phyloP scores from a whole-genome alignment of 2,329 filamentous ascomycete species.

The Orbilia blumenaviensis region DNA sequence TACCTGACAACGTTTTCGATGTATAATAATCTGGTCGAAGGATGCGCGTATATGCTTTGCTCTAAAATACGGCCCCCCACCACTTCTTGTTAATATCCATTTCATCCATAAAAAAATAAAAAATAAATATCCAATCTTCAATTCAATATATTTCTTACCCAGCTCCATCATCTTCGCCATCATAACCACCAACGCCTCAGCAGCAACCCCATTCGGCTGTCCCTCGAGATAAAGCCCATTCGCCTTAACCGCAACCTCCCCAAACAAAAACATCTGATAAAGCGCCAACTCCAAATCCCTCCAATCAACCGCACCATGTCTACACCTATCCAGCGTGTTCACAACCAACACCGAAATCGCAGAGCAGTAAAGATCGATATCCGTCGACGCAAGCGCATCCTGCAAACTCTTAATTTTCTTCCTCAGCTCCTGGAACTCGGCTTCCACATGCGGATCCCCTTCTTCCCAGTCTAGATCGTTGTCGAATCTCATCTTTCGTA shows the following conservation, averaged over 20 bases:
- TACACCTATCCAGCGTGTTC: slow-evolving; percentile 82
- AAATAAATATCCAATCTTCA: too few relatives aligned
- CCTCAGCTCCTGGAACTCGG: slow-evolving; percentile 93
- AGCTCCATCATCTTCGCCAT: slow-evolving; percentile 96
- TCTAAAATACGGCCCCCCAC: slow-evolving; percentile 66
- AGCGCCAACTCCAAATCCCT: slow-evolving; percentile 91
- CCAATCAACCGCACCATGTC: slow-evolving; percentile 85
- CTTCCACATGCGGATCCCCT: slow-evolving; percentile 93
- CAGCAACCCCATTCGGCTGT: slow-evolving; percentile 78
- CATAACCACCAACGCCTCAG: slow-evolving; percentile 85
- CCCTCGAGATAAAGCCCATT: slow-evolving; percentile 87
- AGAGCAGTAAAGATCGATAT: slow-evolving; percentile 87
- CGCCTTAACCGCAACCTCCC: slow-evolving; percentile 88
- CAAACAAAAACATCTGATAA: slow-evolving; percentile 94
- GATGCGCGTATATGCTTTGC: slow-evolving; percentile 84
- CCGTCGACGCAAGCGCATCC: slow-evolving; percentile 88
- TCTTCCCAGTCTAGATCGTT: slow-evolving; percentile 93
- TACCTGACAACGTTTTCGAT: slow-evolving; percentile 99
- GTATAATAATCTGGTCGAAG: slow-evolving; percentile 91
- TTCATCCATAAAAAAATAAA: too few relatives aligned
- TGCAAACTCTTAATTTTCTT: slow-evolving; percentile 89
- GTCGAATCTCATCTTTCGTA: slow-evolving; percentile 96
- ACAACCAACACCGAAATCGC: slow-evolving; percentile 88
- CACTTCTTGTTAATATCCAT: too few relatives aligned
- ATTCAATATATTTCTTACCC: too few relatives aligned